Base-by-base conservation (phyloP, 805 yeast genomes). In the Saturnispora saitoi region DNA sequence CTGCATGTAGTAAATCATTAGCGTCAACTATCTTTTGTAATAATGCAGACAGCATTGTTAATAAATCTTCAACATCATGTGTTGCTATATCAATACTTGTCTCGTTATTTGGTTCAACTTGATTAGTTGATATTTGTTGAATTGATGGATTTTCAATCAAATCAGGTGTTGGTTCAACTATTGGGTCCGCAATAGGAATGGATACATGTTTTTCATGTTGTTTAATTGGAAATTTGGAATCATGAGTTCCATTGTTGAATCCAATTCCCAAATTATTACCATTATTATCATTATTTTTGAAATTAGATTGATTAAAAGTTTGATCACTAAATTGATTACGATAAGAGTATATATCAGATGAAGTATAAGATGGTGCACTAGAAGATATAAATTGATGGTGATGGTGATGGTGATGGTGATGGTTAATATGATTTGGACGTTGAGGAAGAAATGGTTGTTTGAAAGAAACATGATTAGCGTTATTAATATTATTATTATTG, bases 11-110 rank as follows among this genome's bases (percentile, higher is more conserved):
- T 45, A 80, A 72, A 65, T 91, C 99, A 66, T 91, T 93, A 11
- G 95, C 89, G 58, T 86, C 91, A 34, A 91, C 83, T 43, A 93
- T 89, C 62, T 86, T 86, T 54, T 88, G 88, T 47, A 91, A 70
- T 47, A 91, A 70, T 7, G 95, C 83, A 19, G 96, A 79, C 45
- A 91, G 73, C 97, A 93, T 91, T 41, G 80, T 65, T 40, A 93
- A 72, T 26, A 93, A 73, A 54, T 86, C 91, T 50, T 81, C 79
- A 1, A 86, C 88, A 1, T 95, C 90, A 60, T 81, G 86, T 39
- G 82, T 83, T 10, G 88, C 89, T 42, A 91, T 86, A 60, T 88
- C 84, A 37, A 37, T 37, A 20, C 20, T n/a, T 34, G 28, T 24
- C 8, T 24, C 28, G 8, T 24, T 24, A 24, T 24, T 24, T 9